Base-by-base conservation (phyloP, 768 basidiomycete genomes). In the Hericium coralloides region DNA sequence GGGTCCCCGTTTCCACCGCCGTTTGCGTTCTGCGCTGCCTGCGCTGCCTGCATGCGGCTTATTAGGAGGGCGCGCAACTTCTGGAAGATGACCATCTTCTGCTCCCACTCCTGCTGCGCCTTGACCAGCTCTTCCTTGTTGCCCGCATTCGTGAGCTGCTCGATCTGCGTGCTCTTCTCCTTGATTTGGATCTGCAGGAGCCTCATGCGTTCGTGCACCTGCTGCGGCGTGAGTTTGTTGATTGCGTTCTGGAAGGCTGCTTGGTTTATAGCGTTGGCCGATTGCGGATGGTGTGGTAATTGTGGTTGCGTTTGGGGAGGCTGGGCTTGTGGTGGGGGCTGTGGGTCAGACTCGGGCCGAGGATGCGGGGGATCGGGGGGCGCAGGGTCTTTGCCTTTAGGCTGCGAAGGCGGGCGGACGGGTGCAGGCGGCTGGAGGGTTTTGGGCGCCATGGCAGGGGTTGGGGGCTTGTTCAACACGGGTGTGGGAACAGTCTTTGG, bases 1-100 rank as follows among this genome's bases (percentile, higher is more conserved):
- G 31, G 31, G 31, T 31, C 31, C 10, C 31, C 31, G 10, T 9
- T 31, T 31, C 31, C 31, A 31, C 31, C 31, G 31, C 31, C 31
- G 31, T 31, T 31, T 31, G 31, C 31, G 6, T 31, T 31, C 31
- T 31, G 31, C 7, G 31, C 31, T 7, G 4, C 12, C 22, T 49
- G 38, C 38, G 59, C 26, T 0, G 49, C 59, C 43, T 58, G 59
- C 39, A 37, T 49, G 31, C 31, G 31, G 31, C 22, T 47, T 17
- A 47, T 4, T 17, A 47, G 45, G 22, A 50, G 26, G 26, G 12
- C 15, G 22, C 49, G 49, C 49, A 36, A n/a, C 22, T 25, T 20
- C 12, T 36, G 22, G 49, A 50, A 9, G 22, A 50, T 50, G 22
- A n/a, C 12, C 25, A 52, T n/a, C 52, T 52, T 52, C 52, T 52